Evolutionary conservation across 768 basidiomycete species (phyloP), one percentile per base, ranked within the genome.

Genomic region (Tephrocybe rancida): DNA sequence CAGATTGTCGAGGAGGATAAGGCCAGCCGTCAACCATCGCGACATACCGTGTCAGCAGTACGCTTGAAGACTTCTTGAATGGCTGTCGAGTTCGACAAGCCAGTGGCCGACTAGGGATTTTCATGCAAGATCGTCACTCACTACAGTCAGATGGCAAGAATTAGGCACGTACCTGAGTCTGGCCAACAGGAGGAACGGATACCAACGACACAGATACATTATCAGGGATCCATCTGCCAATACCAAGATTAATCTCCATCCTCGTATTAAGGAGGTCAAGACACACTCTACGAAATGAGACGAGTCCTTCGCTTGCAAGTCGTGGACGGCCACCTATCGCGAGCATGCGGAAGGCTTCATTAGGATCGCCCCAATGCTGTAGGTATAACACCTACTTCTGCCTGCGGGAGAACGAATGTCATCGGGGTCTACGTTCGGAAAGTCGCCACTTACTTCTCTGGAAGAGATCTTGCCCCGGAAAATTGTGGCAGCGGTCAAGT

Each of bases 31-130:
- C n/a, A n/a, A n/a, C n/a, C n/a, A 11, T 10, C 6, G 37, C 34
- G 38, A 39, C 45, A 54, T 73, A 88, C 88, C 57, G 84, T 81
- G 5, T 78, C 68, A 37, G 86, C 73, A 43, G 79, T 91, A 25
- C 94, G 82, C 60, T 83, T 84, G 75, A 95, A 95, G 11, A 95
- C 61, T 63, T 94, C 93, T 67, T 95, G 92, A 35, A 95, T 88
- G 34, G 88, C 80, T 0, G 90, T 92, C 3, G 91, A 89, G 64
- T 93, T 93, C 26, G 85, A 73, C 16, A 93, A 75, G 30, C 84
- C 87, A 10, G 86, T 82, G 4, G 80, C 91, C 1, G 89, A 77
- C 85, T 89, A 16, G 44, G 48, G 4, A 9, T 5, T 5, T 37
- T 16, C 7, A 5, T 9, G 11, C 3, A 38, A 30, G 16, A 34